Evolutionary conservation across 1,284 basidiomycete species (phyloP).

Genomic region (Pseudozyma hubeiensis): DNA sequence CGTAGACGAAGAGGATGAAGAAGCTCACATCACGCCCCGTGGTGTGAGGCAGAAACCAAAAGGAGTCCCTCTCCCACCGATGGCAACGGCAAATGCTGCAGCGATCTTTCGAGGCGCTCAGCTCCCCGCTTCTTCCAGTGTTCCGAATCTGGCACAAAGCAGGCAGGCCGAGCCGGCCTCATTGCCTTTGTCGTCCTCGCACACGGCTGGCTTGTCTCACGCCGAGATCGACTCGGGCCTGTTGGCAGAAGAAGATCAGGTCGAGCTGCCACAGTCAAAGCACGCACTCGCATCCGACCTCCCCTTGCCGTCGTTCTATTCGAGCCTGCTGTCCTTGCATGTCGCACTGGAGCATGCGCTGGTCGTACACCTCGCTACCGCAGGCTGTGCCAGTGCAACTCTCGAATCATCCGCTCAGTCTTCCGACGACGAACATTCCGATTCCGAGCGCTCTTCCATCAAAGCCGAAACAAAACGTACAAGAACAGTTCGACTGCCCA

Average conservation of each 20-base stretch:
- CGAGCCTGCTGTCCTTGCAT: slow-evolving; percentile 54
- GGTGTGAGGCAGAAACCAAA: slow-evolving; percentile 39
- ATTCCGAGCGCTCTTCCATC: slow-evolving; percentile 5
- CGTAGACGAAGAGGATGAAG: slow-evolving; percentile 49
- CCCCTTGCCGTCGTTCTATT: slow-evolving; percentile 50
- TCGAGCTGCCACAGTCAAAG: slow-evolving; percentile 14
- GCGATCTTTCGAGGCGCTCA: slow-evolving; percentile 34
- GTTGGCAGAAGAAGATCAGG: neutral
- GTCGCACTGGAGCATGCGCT: slow-evolving; percentile 61
- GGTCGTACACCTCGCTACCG: slow-evolving; percentile 63
- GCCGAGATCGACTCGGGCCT: slow-evolving; percentile 10
- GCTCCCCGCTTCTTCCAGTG: slow-evolving; percentile 18
- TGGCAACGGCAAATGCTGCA: slow-evolving; percentile 42
- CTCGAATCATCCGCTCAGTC: slow-evolving; percentile 26
- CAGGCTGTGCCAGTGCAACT: slow-evolving; percentile 48
- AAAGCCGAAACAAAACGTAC: slow-evolving; percentile 4
- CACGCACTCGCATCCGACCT: slow-evolving; percentile 38
- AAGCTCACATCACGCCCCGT: slow-evolving; percentile 39
- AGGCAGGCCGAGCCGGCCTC: slow-evolving; percentile 1
- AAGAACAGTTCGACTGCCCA: slow-evolving; percentile 53
- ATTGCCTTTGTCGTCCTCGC: slow-evolving; percentile 1
- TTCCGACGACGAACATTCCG: slow-evolving; percentile 14
- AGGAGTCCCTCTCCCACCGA: slow-evolving; percentile 28
- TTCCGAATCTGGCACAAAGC: slow-evolving; percentile 4
- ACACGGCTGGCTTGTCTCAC: slow-evolving; percentile 1